Base-by-base conservation (phyloP, 805 yeast species). In the Candida ficus region DNA sequence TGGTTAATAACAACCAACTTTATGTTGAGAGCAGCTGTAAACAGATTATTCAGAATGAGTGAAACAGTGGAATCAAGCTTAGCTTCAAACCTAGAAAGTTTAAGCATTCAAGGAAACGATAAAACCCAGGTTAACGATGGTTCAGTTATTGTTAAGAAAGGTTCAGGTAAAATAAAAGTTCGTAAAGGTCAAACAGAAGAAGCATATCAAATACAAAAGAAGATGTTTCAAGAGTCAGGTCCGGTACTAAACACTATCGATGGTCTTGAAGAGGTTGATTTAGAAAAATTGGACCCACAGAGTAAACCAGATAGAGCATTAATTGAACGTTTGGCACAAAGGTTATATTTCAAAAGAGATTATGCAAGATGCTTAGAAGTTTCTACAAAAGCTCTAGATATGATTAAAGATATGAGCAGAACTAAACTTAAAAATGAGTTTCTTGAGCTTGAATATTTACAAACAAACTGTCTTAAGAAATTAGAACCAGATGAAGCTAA, bases 111-210 rank as follows among this genome's bases (percentile, higher is more conserved):
- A 8, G 49, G 45, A 1, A 37, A 48, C 11, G 55, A 54, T 31
- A 54, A 47, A 27, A 49, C 58, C 9, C 38, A 41, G 14, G 9
- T 44, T 16, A 52, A 54, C 22, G 50, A 53, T 29, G 56, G 76
- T 1, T 69, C 67, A 46, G 74, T 73, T 2, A 45, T 62, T 3
- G 75, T 73, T 5, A 58, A 62, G 27, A 72, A 66, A 42, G 63
- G 73, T 1, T 68, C 75, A 1, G 79, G 79, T 0, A 63, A 68
- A 41, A 54, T 58, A 4, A 72, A 69, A 41, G 58, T 69, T 20
- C 71, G 96, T 31, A 86, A 83, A 51, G 80, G 79, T 0, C 96
- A 88, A 55, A 54, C 82, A 0, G 78, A 76, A 31, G 90, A 80
- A 39, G 83, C 75, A 42, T 88, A 63, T 48, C 61, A 55, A 26